Base-by-base conservation (phyloP, 345 rosid species). In the Lumnitzera racemosa region DNA sequence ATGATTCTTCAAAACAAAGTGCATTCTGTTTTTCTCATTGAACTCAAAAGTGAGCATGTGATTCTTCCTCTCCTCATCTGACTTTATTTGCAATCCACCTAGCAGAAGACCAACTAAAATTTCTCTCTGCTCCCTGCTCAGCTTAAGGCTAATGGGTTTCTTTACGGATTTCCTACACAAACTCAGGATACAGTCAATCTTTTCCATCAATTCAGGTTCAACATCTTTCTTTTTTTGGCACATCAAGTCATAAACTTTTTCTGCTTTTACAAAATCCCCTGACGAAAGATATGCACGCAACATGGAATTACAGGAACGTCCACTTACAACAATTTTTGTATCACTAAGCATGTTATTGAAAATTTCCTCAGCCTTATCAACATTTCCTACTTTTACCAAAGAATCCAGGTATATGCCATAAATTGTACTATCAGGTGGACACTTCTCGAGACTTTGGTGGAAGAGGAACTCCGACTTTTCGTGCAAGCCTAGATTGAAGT, bases 61-160 rank as follows among this genome's bases (percentile, higher is more conserved):
- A 13, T 57, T 82, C 77, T 74, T 85, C 74, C 79, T 69, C 54
- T 49, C 62, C 66, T 75, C 91, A 69, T 81, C 91, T 11, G 83
- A 78, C 56, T 76, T 88, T 5, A 89, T 77, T 63, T 41, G 72
- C 79, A 92, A 67, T 61, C 98, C 96, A 59, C 96, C 96, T 76
- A 89, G 68, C 48, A 92, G 72, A 76, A 92, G 81, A 56, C 98
- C 98, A 24, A 92, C 81, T 58, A 92, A 68, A 58, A 80, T 76
- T 73, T 92, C 96, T 53, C 97, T 77, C 43, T 92, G 96, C 20
- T 86, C 95, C 79, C 76, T 76, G 72, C 87, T 87, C 66, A 92
- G 78, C 71, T 87, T 87, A 61, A 78, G 71, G 62, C 81, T 81
- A 54, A 72, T 24, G 3, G 81, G 91, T 64, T 60, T 84, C 80